Evolutionary conservation across 371 early-diverging fungal species (phyloP).

Genomic region (Mortierella sp.): DNA sequence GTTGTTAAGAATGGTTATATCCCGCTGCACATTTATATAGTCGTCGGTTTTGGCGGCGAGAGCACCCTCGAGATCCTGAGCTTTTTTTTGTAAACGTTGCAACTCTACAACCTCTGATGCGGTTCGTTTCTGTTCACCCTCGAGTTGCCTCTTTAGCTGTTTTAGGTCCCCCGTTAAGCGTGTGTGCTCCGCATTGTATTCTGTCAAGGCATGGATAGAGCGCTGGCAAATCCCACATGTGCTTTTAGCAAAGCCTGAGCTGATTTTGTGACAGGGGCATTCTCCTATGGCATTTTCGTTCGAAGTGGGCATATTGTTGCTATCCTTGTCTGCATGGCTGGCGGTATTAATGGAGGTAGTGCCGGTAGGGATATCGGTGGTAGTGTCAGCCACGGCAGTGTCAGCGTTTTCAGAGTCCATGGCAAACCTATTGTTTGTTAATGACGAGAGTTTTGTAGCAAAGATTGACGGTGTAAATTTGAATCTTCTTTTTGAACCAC

Average conservation of each 20-base stretch:
- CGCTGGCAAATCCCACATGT: slow-evolving; percentile 69
- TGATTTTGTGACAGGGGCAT: slow-evolving; percentile 43
- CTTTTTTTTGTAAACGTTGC: slow-evolving; percentile 55
- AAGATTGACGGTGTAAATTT: slow-evolving; percentile 1
- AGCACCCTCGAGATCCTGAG: slow-evolving; percentile 61
- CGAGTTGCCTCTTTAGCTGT: slow-evolving; percentile 58
- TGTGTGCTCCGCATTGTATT: slow-evolving; percentile 61
- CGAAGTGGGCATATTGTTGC: not conserved
- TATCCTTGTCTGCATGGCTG: not conserved
- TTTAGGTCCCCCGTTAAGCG: slow-evolving; percentile 63
- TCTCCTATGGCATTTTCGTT: slow-evolving; percentile 10
- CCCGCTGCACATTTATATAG: slow-evolving; percentile 63
- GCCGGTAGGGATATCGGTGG: not conserved
- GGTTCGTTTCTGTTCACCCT: slow-evolving; percentile 62
- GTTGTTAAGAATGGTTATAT: slow-evolving; percentile 71
- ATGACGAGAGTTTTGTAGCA: not conserved
- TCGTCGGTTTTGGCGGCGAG: slow-evolving; percentile 63
- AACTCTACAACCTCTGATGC: slow-evolving; percentile 60
- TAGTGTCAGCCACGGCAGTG: not conserved
- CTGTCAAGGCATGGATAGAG: slow-evolving; percentile 64
- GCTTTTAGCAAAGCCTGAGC: slow-evolving; percentile 1
- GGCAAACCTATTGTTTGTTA: not conserved
- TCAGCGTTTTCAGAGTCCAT: slow-evolving; percentile 2
- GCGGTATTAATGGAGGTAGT: not conserved
- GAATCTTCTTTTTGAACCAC: not conserved